These are phyloP conservation scores for Jaltomata sinuosa DNA, from an alignment of 257 asterid species.

Conservation along the genomic window DNA sequence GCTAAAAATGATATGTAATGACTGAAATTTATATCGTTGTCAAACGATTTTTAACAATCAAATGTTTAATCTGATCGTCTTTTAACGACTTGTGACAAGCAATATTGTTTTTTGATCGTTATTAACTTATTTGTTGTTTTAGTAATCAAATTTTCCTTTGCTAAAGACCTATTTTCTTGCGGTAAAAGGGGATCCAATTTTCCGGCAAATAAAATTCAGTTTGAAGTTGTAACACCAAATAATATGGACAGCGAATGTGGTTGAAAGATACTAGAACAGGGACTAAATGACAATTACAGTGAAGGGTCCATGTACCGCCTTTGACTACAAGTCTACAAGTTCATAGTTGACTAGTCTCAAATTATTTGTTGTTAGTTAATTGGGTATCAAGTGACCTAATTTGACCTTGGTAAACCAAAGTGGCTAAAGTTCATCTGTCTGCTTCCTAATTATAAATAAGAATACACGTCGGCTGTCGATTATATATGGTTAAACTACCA, in stretches of 20 bases:
- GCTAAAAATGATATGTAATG: too few species aligned
- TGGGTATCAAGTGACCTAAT: background rate
- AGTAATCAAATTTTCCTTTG: too few species aligned
- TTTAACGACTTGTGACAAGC: too few species aligned
- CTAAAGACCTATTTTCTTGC: background rate
- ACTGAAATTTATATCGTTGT: too few species aligned
- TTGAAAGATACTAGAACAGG: background rate
- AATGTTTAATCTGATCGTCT: too few species aligned
- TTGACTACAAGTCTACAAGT: background rate
- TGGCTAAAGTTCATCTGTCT: background rate
- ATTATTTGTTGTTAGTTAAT: background rate
- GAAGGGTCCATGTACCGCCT: background rate
- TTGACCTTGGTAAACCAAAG: background rate
- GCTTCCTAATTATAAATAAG: background rate
- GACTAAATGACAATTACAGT: background rate
- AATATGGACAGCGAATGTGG: background rate
- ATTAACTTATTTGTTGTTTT: too few species aligned
- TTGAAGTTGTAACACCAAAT: too few species aligned
- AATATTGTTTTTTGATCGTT: too few species aligned
- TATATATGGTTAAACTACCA: too few species aligned
- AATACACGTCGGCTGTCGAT: background rate
- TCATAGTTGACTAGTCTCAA: background rate
- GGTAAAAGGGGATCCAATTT: background rate
- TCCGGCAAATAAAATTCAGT: too few species aligned
- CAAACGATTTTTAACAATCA: rapidly evolving